Base-by-base conservation (phyloP, 1,139 yeast genomes). In the Blastobotrys illinoisensis region DNA sequence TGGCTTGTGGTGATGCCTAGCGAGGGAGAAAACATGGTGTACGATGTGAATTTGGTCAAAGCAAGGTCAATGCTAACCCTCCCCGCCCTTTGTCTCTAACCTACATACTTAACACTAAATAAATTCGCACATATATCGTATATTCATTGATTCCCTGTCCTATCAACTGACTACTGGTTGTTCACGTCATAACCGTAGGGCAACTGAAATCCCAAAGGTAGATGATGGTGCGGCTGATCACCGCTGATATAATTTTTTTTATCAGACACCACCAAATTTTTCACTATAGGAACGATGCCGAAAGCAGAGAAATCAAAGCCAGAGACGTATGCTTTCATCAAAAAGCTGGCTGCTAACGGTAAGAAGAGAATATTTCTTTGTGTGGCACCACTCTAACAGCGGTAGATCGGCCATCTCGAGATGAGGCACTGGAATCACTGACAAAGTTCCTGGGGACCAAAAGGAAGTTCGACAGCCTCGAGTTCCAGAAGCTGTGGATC, bases 401-500 rank as follows among this genome's bases (percentile, higher is more conserved):
- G n/a, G 19, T 53, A 74, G 79, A 86, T 62, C 80, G 88, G 57
- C 79, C 79, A 13, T 81, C 85, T 1, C 78, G 98, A 70, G 91
- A 86, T 52, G 80, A 82, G 47, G 96, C 97, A 0, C 74, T 90
- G 47, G 83, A 81, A 49, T 79, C 91, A 0, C 75, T 90, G 60
- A 78, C 78, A 60, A 79, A 78, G 60, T 88, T 80, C 66, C 73
- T 91, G 48, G 68, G 78, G 5, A 68, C 75, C 13, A 67, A 69
- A 48, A 73, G 69, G 51, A 65, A 68, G 14, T 65, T 80, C 20
- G 75, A 79, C 21, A 72, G 74, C 49, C 58, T 77, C 18, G 96
- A 91, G 58, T 77, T 83, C 62, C 86, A 86, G 62, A 90, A 91
- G 69, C 75, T 93, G 56, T 93, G 98, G 97, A 89, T 88, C 71